Evolutionary conservation across 805 yeast genomes (phyloP).

Genomic region (Zygosaccharomyces kombuchaensis): DNA sequence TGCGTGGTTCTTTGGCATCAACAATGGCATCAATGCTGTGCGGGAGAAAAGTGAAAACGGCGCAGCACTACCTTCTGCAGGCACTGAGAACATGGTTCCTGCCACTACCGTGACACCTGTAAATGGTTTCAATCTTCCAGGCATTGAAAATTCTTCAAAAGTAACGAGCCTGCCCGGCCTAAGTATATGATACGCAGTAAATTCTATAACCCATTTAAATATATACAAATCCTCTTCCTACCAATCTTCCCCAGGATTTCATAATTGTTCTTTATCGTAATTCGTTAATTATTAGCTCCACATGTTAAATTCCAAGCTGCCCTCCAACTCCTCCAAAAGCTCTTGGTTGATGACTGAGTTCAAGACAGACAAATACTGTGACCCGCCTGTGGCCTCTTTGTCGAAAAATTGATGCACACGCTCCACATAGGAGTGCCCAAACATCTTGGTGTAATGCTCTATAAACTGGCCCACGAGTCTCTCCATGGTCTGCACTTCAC

Average conservation of each 20-base stretch:
- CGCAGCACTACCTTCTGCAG: slow-evolving; percentile 31
- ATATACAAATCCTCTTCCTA: slow-evolving; percentile 8
- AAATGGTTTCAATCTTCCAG: slow-evolving; percentile 12
- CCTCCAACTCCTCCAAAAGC: slow-evolving; percentile 15
- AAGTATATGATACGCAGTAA: slow-evolving; percentile 11
- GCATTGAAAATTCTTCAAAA: slow-evolving; percentile 12
- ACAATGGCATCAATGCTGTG: slow-evolving; percentile 34
- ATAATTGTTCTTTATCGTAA: slow-evolving; percentile 1
- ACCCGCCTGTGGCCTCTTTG: slow-evolving; percentile 9
- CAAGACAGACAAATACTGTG: slow-evolving; percentile 13
- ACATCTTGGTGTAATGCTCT: slow-evolving; percentile 20
- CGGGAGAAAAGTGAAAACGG: slow-evolving; percentile 35
- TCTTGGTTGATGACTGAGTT: slow-evolving; percentile 19
- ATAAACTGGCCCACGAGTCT: slow-evolving; percentile 21
- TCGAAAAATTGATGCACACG: slow-evolving; percentile 18
- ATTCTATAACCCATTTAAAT: slow-evolving; percentile 7
- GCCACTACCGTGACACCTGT: slow-evolving; percentile 5
- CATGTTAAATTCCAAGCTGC: slow-evolving; percentile 8
- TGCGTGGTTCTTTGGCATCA: slow-evolving; percentile 51
- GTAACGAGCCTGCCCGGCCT: slow-evolving; percentile 15
- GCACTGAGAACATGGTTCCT: slow-evolving; percentile 7
- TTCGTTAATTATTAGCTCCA: slow-evolving; percentile 1
- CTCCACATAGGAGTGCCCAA: slow-evolving; percentile 23
- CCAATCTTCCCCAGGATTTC: slow-evolving; percentile 5
- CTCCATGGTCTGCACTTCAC: slow-evolving; percentile 15